Conservation (phyloP, 208 protist species). For the Angomonas deanei region DNA sequence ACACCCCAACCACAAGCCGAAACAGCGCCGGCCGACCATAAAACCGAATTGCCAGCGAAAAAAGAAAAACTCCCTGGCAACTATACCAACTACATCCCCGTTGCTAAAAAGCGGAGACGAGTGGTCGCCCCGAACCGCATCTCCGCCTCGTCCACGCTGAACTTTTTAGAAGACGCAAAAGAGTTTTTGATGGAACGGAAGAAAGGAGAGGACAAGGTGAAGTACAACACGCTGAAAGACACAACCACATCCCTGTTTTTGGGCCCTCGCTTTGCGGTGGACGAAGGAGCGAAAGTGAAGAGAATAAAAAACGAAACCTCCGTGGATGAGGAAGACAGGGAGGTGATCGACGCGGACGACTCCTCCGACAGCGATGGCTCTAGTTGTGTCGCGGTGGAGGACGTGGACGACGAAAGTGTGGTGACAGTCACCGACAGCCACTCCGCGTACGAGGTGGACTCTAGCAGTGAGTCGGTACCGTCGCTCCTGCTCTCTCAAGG, state of each 20-base stretch:
- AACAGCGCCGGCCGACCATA: not conserved
- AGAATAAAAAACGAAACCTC: not conserved
- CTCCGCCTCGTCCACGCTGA: constrained; percentile 25
- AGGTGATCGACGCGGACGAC: no score
- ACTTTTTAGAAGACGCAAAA: constrained; percentile 56
- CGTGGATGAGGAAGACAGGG: constrained; percentile 10
- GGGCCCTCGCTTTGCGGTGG: constrained; percentile 45
- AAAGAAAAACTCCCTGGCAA: not conserved
- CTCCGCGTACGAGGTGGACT: no score
- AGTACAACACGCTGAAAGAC: constrained; percentile 48
- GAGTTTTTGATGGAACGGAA: constrained; percentile 30
- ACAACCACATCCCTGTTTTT: constrained; percentile 78
- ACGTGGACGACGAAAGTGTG: no score
- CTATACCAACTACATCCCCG: not conserved
- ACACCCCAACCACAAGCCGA: not conserved
- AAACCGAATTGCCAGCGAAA: not conserved
- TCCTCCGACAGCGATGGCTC: no score
- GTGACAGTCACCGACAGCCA: no score
- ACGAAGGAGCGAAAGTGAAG: not conserved
- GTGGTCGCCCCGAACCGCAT: constrained; percentile 39
- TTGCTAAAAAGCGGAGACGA: not conserved
- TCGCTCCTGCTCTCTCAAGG: no score
- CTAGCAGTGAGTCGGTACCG: no score
- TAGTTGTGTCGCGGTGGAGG: no score
- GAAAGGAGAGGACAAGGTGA: constrained; percentile 31